phyloP scores from a whole-genome alignment of 176 grass and related monocot species.

The Otatea glauca region DNA sequence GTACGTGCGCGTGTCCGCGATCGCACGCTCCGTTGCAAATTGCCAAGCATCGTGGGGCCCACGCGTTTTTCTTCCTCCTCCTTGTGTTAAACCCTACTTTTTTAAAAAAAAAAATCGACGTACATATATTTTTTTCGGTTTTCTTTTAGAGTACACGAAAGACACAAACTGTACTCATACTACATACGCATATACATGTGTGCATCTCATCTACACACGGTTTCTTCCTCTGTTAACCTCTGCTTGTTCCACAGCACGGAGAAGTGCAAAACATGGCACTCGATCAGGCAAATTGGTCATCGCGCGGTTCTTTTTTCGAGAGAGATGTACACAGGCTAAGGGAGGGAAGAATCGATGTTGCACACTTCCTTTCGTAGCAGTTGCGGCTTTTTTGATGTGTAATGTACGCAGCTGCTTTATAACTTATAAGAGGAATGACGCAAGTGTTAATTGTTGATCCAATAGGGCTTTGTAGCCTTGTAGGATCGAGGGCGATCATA shows the following conservation, averaged over 20 bases:
- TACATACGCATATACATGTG: too few species aligned
- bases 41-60: neutral
- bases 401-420: neutral
- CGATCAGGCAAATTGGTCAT: neutral
- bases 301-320: neutral
- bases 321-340: neutral
- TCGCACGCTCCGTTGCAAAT: neutral
- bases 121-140: too few species aligned
- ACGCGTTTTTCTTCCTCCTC: neutral
- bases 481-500: too few species aligned
- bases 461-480: neutral
- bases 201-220: too few species aligned
- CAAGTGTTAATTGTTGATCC: neutral
- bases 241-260: neutral
- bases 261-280: neutral
- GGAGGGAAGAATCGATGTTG: neutral
- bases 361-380: neutral
- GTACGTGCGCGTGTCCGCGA: neutral
- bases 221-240: neutral
- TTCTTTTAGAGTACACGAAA: too few species aligned
- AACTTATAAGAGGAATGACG: neutral
- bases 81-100: too few species aligned
- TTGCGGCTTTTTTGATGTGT: neutral
- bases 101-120: too few species aligned
- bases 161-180: too few species aligned